phyloP scores from a whole-genome alignment of 441 rosid species.

The Manihot esculenta region DNA sequence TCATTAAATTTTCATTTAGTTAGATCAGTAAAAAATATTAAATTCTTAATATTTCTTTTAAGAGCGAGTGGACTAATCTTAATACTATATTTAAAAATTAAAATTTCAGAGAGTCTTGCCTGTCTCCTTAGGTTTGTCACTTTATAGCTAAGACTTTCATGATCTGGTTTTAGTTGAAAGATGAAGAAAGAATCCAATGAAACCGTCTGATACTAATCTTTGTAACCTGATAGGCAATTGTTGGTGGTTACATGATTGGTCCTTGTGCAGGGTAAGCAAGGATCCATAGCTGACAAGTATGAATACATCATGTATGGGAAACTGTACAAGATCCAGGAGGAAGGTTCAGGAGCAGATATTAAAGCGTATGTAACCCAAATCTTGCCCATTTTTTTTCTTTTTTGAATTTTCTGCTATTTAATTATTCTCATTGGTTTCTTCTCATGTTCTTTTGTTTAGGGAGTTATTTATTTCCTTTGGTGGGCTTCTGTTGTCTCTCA shows the following conservation, averaged over 20 bases:
- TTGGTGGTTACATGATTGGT: neutral
- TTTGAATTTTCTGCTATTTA: neutral
- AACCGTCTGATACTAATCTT: neutral
- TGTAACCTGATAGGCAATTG: neutral
- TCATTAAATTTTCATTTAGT: too few species aligned
- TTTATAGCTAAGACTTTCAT: too few species aligned
- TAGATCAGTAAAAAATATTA: too few species aligned
- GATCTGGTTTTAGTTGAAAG: too few species aligned
- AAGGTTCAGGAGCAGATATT: slow-evolving; percentile 27
- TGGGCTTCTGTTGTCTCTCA: slow-evolving; percentile 42
- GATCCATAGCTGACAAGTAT: slow-evolving; percentile 36
- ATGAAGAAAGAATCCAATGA: too few species aligned
- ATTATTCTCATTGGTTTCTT: neutral
- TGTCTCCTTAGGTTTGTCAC: too few species aligned
- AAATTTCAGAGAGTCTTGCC: too few species aligned
- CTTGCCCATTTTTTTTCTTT: neutral
- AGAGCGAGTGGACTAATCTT: too few species aligned
- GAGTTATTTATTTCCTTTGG: slow-evolving; percentile 40
- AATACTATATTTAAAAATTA: too few species aligned
- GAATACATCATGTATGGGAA: slow-evolving; percentile 43
- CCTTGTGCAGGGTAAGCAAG: slow-evolving; percentile 26
- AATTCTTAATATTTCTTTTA: too few species aligned
- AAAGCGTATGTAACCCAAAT: slow-evolving; percentile 30
- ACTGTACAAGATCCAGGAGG: slow-evolving; percentile 37
- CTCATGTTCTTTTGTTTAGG: slow-evolving; percentile 7